Evolutionary conservation across 352 stramenopile genomes (phyloP), one percentile per base, ranked within the genome.

Genomic region (Phytopythium vexans): DNA sequence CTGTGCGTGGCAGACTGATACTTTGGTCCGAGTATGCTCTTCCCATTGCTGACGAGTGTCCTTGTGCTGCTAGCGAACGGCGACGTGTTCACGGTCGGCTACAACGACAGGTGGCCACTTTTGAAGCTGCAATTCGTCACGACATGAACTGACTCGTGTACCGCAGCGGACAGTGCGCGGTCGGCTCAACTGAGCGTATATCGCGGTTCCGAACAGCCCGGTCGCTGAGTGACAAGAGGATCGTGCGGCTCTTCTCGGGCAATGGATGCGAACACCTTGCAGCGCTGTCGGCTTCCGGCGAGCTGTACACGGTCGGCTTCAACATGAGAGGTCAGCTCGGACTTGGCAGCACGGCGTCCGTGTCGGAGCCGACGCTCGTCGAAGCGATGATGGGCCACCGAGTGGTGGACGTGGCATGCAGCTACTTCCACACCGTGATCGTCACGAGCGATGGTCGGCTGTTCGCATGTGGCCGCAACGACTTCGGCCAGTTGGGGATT

Each of bases 211-310:
- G 55, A 34, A 58, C 82, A 12, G 75, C 96, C 2, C 46, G 70
- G 4, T 70, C 65, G 3, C 68, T 96, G 9, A 66, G 54, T 27
- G 77, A 75, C 35, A 82, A 91, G 56, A 75, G 84, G 41, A 70
- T 88, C 12, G 57, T 66, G 38, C 60, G 89, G 11, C 57, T 98
- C 8, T 89, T 95, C 56, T 88, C 91, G 9, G 93, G 87, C 46
- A 98, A 98, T 57, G 92, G 92, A 35, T 96, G 89, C 56, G 92
- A 98, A 45, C 92, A 98, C 67, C 77, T 95, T 33, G 76, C 92
- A 8, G 88, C 78, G 10, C 56, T 97, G 14, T 86, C 74, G 9
- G 80, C 82, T 94, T 70, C 84, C 37, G 92, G 92, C 1, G 65
- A 65, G 27, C 54, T 98, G 37, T 96, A 90, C 57, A 96, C 83